phyloP scores from a whole-genome alignment of 2,329 filamentous ascomycete species.

The Aspergillus bombycis region DNA sequence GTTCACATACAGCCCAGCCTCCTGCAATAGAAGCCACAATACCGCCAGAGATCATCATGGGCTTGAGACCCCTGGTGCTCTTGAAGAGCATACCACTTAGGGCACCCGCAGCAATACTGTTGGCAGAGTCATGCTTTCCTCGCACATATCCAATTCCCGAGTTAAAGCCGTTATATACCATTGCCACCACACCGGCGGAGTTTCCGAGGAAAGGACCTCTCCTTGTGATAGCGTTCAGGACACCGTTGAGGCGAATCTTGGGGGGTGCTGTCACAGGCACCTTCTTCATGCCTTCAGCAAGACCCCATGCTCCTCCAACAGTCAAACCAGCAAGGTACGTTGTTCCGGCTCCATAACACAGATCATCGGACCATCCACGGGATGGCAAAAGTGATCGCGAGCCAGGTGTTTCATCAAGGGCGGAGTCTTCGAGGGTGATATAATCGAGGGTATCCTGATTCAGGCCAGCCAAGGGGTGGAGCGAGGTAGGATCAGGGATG shows the following conservation, averaged over 20 bases:
- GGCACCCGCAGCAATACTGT: conserved; percentile 82
- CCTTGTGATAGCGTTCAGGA: conserved; percentile 90
- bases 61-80: conserved; percentile 84
- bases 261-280: conserved; percentile 73
- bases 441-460: conserved; percentile 95
- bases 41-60: conserved; percentile 92
- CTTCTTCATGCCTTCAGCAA: conserved; percentile 84
- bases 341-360: conserved; percentile 95
- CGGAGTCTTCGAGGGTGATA: conserved; percentile 88
- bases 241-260: conserved; percentile 89
- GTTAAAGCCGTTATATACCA: conserved; percentile 94
- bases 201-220: conserved; percentile 95
- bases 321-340: conserved; percentile 89
- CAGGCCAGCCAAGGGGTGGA: conserved; percentile 91
- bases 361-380: conserved; percentile 94
- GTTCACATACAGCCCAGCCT: conserved; percentile 81
- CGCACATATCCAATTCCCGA: conserved; percentile 77
- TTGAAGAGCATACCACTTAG: conserved; percentile 95
- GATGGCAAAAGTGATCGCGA: conserved; percentile 87
- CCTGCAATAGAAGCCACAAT: conserved; percentile 86
- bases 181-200: conserved; percentile 91
- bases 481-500: conserved; percentile 81
- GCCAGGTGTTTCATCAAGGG: conserved; percentile 82
- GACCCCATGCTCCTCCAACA: conserved; percentile 86
- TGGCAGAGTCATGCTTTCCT: conserved; percentile 86